Conservation (phyloP, 148 eudicot species). For the Simmondsia chinensis region DNA sequence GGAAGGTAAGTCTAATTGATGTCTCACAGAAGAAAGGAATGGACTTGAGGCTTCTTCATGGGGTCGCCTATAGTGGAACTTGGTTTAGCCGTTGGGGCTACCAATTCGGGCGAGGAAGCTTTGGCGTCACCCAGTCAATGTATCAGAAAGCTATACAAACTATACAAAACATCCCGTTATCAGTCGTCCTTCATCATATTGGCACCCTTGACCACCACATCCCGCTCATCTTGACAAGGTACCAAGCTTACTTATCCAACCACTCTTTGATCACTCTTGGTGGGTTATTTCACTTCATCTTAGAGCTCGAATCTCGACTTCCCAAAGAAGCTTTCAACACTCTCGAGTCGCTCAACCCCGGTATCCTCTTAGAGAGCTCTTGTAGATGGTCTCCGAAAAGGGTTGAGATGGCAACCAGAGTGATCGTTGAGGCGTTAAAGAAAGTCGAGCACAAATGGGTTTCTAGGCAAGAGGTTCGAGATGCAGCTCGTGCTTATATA, state of each 20-base stretch:
- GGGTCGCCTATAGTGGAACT: constrained; percentile 64
- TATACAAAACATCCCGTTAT: constrained; percentile 56
- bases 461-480: constrained; percentile 82
- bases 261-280: constrained; percentile 61
- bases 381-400: constrained; percentile 94
- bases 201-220: constrained; percentile 30
- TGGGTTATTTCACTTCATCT: constrained; percentile 67
- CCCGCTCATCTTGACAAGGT: constrained; percentile 40
- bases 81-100: constrained; percentile 95
- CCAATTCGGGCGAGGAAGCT: constrained; percentile 74
- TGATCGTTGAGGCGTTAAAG: constrained; percentile 78
- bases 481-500: constrained; percentile 79
- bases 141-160: constrained; percentile 75
- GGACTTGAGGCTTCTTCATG: constrained; percentile 84
- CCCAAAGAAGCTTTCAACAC: constrained; percentile 35
- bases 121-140: constrained; percentile 60
- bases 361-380: constrained; percentile 50
- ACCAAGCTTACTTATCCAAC: constrained; percentile 70
- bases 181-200: constrained; percentile 48
- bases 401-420: constrained; percentile 89
- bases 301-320: constrained; percentile 59
- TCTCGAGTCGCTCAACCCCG: constrained; percentile 30
- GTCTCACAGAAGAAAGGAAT: constrained; percentile 62
- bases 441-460: constrained; percentile 71
- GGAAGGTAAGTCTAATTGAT: constrained; percentile 84